Base-by-base conservation (phyloP, 768 basidiomycete genomes). In the Pisolithus orientalis region DNA sequence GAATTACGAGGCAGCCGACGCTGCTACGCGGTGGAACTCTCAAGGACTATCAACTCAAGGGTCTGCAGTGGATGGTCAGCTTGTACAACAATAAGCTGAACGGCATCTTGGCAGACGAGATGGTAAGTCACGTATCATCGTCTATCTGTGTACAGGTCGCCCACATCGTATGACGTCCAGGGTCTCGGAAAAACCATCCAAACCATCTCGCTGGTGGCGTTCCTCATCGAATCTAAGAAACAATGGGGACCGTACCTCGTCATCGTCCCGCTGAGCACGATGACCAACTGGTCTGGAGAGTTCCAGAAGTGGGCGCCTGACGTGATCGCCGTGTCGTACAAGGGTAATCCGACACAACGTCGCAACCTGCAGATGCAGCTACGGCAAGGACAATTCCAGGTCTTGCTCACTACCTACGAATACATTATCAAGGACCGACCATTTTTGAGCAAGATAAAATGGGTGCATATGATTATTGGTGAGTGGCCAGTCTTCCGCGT, bases 391-490 rank as follows among this genome's bases (percentile, higher is more conserved):
- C 82, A 90, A 58, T 96, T 94, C 78, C 91, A 95, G 62, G 94
- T 96, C 24, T 70, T 96, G 50, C 69, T 97, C 49, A 97, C 94
- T 13, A 97, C 94, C 0, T 97, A 95, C 65, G 94, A 96, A 65
- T 97, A 96, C 63, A 93, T 97, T 68, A 96, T 95, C 78, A 94
- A 94, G 73, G 94, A 97, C 68, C 84, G 91, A n/a, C 89, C 90
- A 2, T 68, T 87, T 53, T 75, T 97, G 31, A 84, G 86, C 70
- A 93, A 94, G 72, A 80, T 93, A 60, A 93, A 91, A 65, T 97
- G 94, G 94, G 70, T 94, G 7, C 94, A 97, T 66, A 95, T 94
- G 91, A 95, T 97, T 67, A 94, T 97, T 57, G 93, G 85, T 88
- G 54, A 51, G 79, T 45, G 31, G 31, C 38, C 14, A 29, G 21